Percentiles rank a stretch among this genome's conserved stretches.
Evolutionary conservation across 805 yeast genomes (phyloP).

Genomic region (Isabelozyma gotoi): DNA sequence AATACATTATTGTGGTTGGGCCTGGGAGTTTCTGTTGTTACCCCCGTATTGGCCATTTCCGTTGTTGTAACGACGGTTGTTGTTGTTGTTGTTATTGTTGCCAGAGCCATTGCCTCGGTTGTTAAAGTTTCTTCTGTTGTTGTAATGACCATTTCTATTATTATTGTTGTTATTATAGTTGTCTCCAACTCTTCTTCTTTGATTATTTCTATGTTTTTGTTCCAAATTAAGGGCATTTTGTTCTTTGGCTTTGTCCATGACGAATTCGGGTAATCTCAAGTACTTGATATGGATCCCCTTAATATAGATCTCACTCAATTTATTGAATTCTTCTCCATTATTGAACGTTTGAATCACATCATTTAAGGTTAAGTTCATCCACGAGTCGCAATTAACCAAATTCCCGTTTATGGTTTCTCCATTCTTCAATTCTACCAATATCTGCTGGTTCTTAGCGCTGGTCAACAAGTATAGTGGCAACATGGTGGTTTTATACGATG

Average conservation of each 20-base stretch:
- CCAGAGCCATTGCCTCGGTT: slow-evolving; percentile 18
- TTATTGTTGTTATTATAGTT: slow-evolving; percentile 15
- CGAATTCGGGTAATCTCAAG: slow-evolving; percentile 65
- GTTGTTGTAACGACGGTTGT: slow-evolving; percentile 10
- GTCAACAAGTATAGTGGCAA: slow-evolving; percentile 89
- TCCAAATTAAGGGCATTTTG: slow-evolving; percentile 54
- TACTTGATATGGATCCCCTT: slow-evolving; percentile 84
- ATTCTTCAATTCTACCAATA: slow-evolving; percentile 85
- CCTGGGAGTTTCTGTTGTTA: slow-evolving; percentile 1
- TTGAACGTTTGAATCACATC: slow-evolving; percentile 71
- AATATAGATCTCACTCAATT: slow-evolving; percentile 72
- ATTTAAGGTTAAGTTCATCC: slow-evolving; percentile 89
- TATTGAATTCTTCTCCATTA: slow-evolving; percentile 58
- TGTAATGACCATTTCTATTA: slow-evolving; percentile 26
- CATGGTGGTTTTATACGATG: slow-evolving; percentile 25
- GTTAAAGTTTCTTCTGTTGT: slow-evolving; percentile 28
- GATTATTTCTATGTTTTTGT: slow-evolving; percentile 46
- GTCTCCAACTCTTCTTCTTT: slow-evolving; percentile 37
- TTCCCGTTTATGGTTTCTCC: slow-evolving; percentile 89
- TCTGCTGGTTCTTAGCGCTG: slow-evolving; percentile 84
- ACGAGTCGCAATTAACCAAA: slow-evolving; percentile 81
- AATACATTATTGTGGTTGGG: slow-evolving; percentile 4
- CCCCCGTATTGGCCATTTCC: background rate
- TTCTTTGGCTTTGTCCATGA: slow-evolving; percentile 74
- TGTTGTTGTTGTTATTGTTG: slow-evolving; percentile 7